Evolutionary conservation across 306 rosid genomes (phyloP), one percentile per base, ranked within the genome.

Genomic region (Malus orientalis): DNA sequence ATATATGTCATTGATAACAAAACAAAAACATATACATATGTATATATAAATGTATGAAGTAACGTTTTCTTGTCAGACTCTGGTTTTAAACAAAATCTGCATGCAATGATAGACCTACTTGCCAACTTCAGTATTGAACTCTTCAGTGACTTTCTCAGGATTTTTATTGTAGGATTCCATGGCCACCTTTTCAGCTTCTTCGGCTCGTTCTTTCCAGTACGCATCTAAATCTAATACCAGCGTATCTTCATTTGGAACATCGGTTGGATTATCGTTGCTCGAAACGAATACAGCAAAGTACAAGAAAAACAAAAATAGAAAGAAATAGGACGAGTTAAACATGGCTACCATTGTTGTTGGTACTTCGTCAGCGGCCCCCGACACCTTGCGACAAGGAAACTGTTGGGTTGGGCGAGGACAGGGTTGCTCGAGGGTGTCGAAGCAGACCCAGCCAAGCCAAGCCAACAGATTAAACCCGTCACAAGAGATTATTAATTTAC

Each of bases 161-260:
- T 91, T 67, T 19, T 61, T 0, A 11, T 60, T 22, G 63, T 22
- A 88, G n/a, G 91, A 87, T 1, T 53, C 32, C 0, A 10, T 4
- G 78, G 82, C 84, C 3, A 4, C 54, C n/a, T 30, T 3, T 6
- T 54, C 20, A 40, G 96, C 94, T 8, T 45, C 8, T 18, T 32
- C 42, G 3, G 82, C 88, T 58, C 86, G 81, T n/a, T 14, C 16
- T 69, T 78, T 67, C 98, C 98, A 90, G 81, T 90, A 93, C 4
- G 64, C 16, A 71, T 90, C 93, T 40, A 69, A 82, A 29, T 79
- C 81, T 0, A 61, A 3, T 61, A 16, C 22, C 8, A 2, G 3
- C 19, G 14, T n/a, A 58, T 58, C 62, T 58, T 58, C 62, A 58
- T 22, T 58, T n/a, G 23, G 3, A 23, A 6, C 66, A 11, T 27